Percentiles rank a stretch among this genome's conserved stretches.
phyloP scores from a whole-genome alignment of 2,329 filamentous ascomycete genomes.

The Ophiobolus disseminans region DNA sequence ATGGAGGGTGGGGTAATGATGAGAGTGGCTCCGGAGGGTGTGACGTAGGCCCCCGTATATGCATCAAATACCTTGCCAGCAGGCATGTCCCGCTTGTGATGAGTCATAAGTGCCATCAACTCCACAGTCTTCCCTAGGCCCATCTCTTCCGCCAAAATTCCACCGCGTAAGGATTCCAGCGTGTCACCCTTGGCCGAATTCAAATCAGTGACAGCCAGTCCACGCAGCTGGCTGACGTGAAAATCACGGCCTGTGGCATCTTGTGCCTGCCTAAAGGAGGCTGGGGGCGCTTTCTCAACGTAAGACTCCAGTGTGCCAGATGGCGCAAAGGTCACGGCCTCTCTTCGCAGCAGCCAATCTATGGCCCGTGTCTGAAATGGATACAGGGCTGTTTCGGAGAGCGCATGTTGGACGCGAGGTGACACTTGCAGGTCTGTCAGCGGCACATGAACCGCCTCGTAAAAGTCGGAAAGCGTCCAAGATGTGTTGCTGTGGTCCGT shows the following conservation, averaged over 20 bases:
- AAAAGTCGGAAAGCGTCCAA: conserved; percentile 67
- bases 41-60: conserved; percentile 55
- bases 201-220: conserved; percentile 62
- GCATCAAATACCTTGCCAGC: conserved; percentile 43
- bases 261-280: conserved; percentile 54
- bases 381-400: conserved; percentile 60
- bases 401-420: conserved; percentile 35
- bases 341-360: conserved; percentile 72
- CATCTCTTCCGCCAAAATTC: conserved; percentile 82
- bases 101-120: conserved; percentile 71
- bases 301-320: conserved; percentile 20
- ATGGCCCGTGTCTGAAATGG: conserved; percentile 76
- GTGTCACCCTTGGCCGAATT: conserved; percentile 51
- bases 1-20: conserved; percentile 69
- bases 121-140: conserved; percentile 83
- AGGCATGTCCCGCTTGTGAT: conserved; percentile 59
- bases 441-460: conserved; percentile 71
- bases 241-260: conserved; percentile 59
- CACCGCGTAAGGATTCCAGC: conserved; percentile 58
- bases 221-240: conserved; percentile 69
- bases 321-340: conserved; percentile 62
- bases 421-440: conserved; percentile 48
- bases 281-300: conserved; percentile 33
- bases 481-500: conserved; percentile 20
- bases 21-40: conserved; percentile 63